Base-by-base conservation (phyloP, 1,139 yeast genomes). In the Pichia sp. region DNA sequence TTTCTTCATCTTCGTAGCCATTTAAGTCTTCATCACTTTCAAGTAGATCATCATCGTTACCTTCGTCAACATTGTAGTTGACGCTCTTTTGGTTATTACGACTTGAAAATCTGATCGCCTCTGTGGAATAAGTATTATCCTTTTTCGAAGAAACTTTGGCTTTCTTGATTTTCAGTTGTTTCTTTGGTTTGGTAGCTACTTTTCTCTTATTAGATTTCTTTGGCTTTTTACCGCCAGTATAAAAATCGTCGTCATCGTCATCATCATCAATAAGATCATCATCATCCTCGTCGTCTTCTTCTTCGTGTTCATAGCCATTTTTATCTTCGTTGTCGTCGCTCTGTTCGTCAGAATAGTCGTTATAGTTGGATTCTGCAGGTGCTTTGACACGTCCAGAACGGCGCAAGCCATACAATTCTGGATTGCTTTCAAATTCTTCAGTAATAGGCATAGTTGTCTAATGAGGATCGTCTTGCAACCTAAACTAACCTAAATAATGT, bases 371-470 rank as follows among this genome's bases (percentile, higher is more conserved):
- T 29, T 52, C 51, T 3, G 59, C 61, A 32, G 51, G 50, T 40
- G 56, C 64, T 53, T 81, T 75, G 27, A 86, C 81, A 55, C 97
- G 75, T 39, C 84, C 81, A 33, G 95, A 85, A 56, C 97, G 75
- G 61, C 97, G 77, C 49, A 92, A 72, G 3, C 98, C 98, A 57
- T 90, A 92, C 33, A 92, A 73, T 64, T 87, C 96, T 3, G 98
- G 97, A 62, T 87, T 79, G 44, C 70, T 64, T 44, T 68, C 68
- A 27, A 75, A 72, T 48, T 74, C 79, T 40, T 70, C 68, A 3
- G 71, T 66, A n/a, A 61, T 27, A 23, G 46, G 38, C 48, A 47
- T 46, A 3, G 11, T 31, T 11, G 11, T 11, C 33, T 31, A 31
- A 16, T 16, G 23, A 16, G 23, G 23, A 16, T 16, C 23, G 23